Conservation (phyloP, 2,329 filamentous ascomycete species). For the Gyromitra esculenta region DNA sequence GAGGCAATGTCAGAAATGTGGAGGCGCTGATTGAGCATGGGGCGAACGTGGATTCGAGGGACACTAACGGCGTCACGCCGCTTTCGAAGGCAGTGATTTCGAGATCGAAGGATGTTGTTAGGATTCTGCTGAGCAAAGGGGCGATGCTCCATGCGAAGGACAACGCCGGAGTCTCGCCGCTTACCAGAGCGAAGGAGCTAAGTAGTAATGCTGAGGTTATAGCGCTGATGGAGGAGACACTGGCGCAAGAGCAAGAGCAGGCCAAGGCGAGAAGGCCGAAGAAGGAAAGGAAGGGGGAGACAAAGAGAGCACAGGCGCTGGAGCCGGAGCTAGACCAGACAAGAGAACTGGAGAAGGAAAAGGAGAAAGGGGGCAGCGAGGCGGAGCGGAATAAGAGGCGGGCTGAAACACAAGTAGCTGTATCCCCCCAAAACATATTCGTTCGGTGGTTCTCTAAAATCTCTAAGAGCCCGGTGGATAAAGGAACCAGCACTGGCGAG, state of each 20-base stretch:
- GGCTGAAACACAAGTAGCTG: background rate
- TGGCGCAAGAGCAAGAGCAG: background rate
- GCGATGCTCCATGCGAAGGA: background rate
- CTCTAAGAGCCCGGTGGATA: background rate
- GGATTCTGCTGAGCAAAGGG: constrained; percentile 4
- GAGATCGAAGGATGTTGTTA: constrained; percentile 1
- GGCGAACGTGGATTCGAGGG: constrained; percentile 2
- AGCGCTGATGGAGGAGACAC: background rate
- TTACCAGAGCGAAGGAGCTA: background rate
- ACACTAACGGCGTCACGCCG: constrained; percentile 12
- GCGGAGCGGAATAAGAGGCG: background rate
- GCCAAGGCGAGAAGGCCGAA: background rate
- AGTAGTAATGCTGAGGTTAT: background rate
- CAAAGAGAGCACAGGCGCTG: too few species aligned
- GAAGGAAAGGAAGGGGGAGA: background rate
- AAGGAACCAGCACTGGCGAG: background rate
- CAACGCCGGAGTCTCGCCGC: constrained; percentile 6
- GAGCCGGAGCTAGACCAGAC: too few species aligned
- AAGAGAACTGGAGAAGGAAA: background rate
- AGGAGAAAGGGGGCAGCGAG: too few species aligned
- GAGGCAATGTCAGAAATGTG: background rate
- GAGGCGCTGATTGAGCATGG: background rate
- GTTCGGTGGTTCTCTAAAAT: background rate
- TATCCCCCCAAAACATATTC: background rate
- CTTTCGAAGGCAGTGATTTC: constrained; percentile 14